Conservation (phyloP, 1,284 basidiomycete species). For the Coniferiporia sulphurascens region DNA sequence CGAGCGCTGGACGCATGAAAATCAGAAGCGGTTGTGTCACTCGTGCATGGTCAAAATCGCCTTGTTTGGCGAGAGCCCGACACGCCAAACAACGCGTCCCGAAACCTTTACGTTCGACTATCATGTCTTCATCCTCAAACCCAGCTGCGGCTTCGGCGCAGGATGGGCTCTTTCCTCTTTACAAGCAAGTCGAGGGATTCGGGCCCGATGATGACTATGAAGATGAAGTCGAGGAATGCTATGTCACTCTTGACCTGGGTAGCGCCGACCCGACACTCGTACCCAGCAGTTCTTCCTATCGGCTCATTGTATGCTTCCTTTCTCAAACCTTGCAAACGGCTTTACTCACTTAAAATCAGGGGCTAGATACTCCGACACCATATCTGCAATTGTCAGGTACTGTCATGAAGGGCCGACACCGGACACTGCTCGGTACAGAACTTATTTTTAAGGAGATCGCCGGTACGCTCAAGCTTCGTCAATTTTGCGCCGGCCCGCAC, state of each 20-base stretch:
- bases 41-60: no score
- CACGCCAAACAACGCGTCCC: not conserved
- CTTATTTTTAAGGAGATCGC: constrained; percentile 58
- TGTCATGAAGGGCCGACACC: constrained; percentile 62
- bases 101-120: not conserved
- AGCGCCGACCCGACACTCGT: constrained; percentile 67
- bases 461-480: not conserved
- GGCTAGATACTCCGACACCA: constrained; percentile 68
- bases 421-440: constrained; percentile 64
- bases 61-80: not conserved
- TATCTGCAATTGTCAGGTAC: constrained; percentile 71
- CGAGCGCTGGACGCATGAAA: constrained; percentile 12
- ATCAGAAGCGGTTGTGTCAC: not conserved
- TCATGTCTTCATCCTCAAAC: not conserved
- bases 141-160: not conserved
- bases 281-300: constrained; percentile 59
- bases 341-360: constrained; percentile 36
- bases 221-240: constrained; percentile 53
- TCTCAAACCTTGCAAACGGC: not conserved
- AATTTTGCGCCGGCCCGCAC: not conserved
- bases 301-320: constrained; percentile 56
- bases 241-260: constrained; percentile 69
- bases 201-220: constrained; percentile 47
- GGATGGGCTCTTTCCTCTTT: constrained; percentile 7
- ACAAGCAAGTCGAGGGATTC: constrained; percentile 18